A percentile compares a stretch with the other conserved stretches of the same genome.
Conservation (phyloP, 495 filamentous ascomycete species). For the Trichoderma asperelloides region DNA sequence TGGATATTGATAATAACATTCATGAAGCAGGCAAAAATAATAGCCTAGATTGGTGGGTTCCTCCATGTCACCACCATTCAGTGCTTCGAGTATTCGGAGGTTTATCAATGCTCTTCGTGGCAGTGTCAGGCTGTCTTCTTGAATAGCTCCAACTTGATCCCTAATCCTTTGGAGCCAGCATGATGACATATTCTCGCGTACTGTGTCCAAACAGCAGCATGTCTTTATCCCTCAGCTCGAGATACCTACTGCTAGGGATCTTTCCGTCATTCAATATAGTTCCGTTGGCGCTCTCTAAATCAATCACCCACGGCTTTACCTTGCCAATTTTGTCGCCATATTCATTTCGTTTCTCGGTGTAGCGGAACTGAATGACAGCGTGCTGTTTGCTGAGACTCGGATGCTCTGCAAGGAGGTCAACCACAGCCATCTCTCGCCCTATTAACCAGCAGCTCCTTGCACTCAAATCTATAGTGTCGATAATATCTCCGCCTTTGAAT, state of each 20-base stretch:
- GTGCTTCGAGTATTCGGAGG: too few species aligned
- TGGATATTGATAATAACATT: too few species aligned
- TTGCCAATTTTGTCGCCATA: constrained; percentile 71
- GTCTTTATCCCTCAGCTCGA: constrained; percentile 84
- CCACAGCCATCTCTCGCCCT: constrained; percentile 68
- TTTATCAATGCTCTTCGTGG: neutral
- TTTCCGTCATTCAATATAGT: constrained; percentile 70
- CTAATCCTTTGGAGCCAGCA: constrained; percentile 42
- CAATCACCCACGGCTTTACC: constrained; percentile 86
- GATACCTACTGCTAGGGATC: constrained; percentile 64
- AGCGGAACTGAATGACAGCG: constrained; percentile 88
- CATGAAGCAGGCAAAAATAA: neutral
- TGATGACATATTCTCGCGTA: constrained; percentile 76
- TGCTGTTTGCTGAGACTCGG: constrained; percentile 92
- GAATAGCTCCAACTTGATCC: neutral
- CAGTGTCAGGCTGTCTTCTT: neutral
- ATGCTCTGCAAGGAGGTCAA: constrained; percentile 78
- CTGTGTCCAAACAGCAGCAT: constrained; percentile 81
- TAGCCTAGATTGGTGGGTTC: neutral
- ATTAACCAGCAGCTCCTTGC: constrained; percentile 82
- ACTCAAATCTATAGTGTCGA: constrained; percentile 71
- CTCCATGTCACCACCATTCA: too few species aligned
- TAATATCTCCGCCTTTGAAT: constrained; percentile 74
- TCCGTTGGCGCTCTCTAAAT: constrained; percentile 90
- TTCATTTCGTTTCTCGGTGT: constrained; percentile 72